Evolutionary conservation across 495 filamentous ascomycete genomes (phyloP), one percentile per base, ranked within the genome.

Genomic region (Polyplosphaeria fusca): DNA sequence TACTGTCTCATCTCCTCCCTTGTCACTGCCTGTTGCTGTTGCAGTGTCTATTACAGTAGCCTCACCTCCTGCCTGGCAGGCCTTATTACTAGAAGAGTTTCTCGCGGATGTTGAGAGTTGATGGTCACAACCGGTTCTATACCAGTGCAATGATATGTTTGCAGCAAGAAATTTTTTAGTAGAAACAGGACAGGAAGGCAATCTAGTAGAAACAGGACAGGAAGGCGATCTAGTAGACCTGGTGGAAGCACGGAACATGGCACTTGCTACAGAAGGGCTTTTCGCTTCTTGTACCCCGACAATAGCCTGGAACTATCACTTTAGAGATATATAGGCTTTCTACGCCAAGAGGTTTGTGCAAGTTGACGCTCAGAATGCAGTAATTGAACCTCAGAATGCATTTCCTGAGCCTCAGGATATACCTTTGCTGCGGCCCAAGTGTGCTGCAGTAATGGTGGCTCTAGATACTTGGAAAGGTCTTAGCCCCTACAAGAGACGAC

Each of bases 111-210:
- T 43, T 43, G 18, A 43, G 18, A 43, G 39, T 43, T 20, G 5
- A 43, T 12, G 19, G 39, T 20, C 39, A 11, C 18, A 43, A 18
- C 39, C 39, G 5, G 18, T 43, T 43, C 39, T 43, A 43, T 43
- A 43, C 18, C 7, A 43, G 18, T 43, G 39, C 39, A 43, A 43
- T 20, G 18, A 43, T 43, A 43, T 43, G 18, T 5, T 43, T 18
- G 7, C 18, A 43, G 39, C 18, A 43, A 20, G 9, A 5, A 43
- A 43, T 19, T 43, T 43, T 18, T 20, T 43, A 20, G 18, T 19
- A 43, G 18, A 43, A 19, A 43, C 39, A 43, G 39, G 18, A 43
- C n/a, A n/a, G n/a, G n/a, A n/a, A n/a, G n/a, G n/a, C n/a, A n/a
- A n/a, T n/a, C n/a, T n/a, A n/a, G n/a, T n/a, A n/a, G n/a, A n/a